Conservation (phyloP, 2,329 filamentous ascomycete species). For the Pseudogymnoascus pannorum region DNA sequence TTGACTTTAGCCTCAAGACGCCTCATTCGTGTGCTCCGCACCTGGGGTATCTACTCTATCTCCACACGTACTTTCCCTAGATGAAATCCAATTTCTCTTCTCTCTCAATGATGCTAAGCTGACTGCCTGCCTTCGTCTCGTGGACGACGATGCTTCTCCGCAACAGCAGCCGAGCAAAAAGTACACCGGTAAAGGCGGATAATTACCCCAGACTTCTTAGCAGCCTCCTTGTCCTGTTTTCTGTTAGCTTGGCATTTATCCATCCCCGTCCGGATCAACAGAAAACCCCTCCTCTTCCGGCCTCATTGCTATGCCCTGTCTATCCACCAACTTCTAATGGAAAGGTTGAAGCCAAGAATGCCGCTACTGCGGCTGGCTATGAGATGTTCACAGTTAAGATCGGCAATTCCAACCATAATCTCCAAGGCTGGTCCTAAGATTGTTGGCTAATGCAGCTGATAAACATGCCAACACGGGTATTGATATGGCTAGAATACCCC, state of each 20-base stretch:
- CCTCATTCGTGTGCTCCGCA: background rate
- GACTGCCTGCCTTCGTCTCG: background rate
- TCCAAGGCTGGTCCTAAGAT: background rate
- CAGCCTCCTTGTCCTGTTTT: background rate
- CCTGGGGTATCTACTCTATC: background rate
- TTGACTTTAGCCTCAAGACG: slow-evolving; percentile 8
- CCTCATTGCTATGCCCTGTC: background rate
- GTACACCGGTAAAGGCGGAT: background rate
- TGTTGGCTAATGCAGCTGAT: background rate
- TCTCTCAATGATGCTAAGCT: background rate
- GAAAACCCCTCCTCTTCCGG: slow-evolving; percentile 3
- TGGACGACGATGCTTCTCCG: background rate
- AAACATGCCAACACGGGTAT: background rate
- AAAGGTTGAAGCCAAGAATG: background rate
- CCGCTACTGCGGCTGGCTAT: background rate
- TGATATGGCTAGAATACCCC: background rate
- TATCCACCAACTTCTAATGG: background rate
- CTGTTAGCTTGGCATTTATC: background rate
- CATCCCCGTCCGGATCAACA: background rate
- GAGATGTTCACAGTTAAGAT: slow-evolving; percentile 1
- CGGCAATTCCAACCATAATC: background rate
- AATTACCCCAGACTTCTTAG: slow-evolving; percentile 2
- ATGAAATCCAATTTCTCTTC: background rate
- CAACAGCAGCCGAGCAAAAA: background rate
- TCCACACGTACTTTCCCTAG: background rate